Conservation (phyloP, 2,329 filamentous ascomycete species). For the Sporothrix schenckii region DNA sequence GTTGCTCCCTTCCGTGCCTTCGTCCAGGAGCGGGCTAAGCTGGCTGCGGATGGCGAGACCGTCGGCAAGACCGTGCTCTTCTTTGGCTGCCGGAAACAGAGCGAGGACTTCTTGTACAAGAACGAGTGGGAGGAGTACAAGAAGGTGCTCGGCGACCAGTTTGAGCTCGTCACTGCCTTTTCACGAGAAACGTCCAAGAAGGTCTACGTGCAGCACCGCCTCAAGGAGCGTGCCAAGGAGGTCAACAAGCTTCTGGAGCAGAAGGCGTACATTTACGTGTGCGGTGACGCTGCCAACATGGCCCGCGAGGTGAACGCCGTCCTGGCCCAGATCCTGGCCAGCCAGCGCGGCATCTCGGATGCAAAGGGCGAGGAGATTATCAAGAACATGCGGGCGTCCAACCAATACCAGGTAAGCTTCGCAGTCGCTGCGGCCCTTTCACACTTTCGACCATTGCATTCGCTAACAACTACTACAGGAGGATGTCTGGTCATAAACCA, state of each 20-base stretch:
- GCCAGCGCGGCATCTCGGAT: conserved; percentile 78
- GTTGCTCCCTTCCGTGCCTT: conserved; percentile 96
- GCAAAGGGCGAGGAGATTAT: conserved; percentile 94
- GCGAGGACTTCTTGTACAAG: conserved; percentile 92
- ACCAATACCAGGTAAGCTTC: conserved; percentile 87
- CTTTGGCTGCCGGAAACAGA: conserved; percentile 85
- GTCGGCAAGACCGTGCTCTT: conserved; percentile 90
- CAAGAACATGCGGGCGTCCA: conserved; percentile 92
- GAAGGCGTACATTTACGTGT: conserved; percentile 96
- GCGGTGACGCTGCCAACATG: conserved; percentile 97
- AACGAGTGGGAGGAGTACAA: conserved; percentile 90
- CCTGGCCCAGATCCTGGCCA: conserved; percentile 82
- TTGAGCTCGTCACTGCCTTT: conserved; percentile 90
- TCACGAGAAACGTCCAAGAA: conserved; percentile 87
- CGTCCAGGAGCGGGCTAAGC: conserved; percentile 86
- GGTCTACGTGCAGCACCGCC: conserved; percentile 93
- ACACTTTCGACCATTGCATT: too few relatives aligned
- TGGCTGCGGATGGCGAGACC: conserved; percentile 75
- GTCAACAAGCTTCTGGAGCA: conserved; percentile 84
- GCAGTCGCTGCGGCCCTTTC: not conserved
- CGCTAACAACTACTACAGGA: conserved; percentile 53
- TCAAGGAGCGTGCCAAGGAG: conserved; percentile 80
- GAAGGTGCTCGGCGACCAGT: conserved; percentile 79
- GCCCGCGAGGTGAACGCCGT: conserved; percentile 87
- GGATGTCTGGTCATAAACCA: conserved; percentile 68